Percentiles rank a stretch among this genome's conserved stretches.
These are phyloP conservation scores for Eucalyptus melliodora DNA, from an alignment of 345 rosid genomes.

Conservation along the genomic window DNA sequence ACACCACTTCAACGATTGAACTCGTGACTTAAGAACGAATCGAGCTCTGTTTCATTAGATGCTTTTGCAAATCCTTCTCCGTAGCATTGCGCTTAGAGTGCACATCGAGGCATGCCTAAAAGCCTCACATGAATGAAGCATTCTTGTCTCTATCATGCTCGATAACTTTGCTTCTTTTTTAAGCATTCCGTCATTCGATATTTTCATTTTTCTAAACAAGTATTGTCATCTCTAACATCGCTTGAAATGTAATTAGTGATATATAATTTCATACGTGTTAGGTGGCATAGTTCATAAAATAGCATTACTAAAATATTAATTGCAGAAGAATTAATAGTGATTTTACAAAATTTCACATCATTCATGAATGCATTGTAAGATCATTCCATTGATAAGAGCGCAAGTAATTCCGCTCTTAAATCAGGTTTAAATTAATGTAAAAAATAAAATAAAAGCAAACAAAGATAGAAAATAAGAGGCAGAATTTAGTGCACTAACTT, in stretches of 20 bases:
- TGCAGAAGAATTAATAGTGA: fast-evolving
- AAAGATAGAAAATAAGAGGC: not conserved
- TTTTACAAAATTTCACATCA: not conserved
- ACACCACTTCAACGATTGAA: not conserved
- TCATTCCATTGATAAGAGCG: not conserved
- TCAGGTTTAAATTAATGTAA: not conserved
- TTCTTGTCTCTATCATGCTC: not conserved
- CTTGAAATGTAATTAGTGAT: not conserved
- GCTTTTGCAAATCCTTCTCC: not conserved
- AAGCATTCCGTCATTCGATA: fast-evolving
- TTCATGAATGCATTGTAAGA: fast-evolving
- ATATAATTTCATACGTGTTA: not conserved
- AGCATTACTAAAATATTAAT: not conserved
- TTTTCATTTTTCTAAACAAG: not conserved
- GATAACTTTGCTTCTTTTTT: not conserved
- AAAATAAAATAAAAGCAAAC: not conserved
- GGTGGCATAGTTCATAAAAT: not conserved
- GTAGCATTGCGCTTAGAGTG: not conserved
- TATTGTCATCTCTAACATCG: not conserved
- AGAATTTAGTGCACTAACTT: not conserved
- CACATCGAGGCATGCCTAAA: not conserved
- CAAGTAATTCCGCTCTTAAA: not conserved
- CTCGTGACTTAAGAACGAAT: not conserved
- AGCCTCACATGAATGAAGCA: not conserved
- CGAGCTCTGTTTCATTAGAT: not conserved